Percentiles rank a stretch among this genome's conserved stretches.
Evolutionary conservation across 1,284 basidiomycete genomes (phyloP).

Genomic region (Hemileia vastatrix): DNA sequence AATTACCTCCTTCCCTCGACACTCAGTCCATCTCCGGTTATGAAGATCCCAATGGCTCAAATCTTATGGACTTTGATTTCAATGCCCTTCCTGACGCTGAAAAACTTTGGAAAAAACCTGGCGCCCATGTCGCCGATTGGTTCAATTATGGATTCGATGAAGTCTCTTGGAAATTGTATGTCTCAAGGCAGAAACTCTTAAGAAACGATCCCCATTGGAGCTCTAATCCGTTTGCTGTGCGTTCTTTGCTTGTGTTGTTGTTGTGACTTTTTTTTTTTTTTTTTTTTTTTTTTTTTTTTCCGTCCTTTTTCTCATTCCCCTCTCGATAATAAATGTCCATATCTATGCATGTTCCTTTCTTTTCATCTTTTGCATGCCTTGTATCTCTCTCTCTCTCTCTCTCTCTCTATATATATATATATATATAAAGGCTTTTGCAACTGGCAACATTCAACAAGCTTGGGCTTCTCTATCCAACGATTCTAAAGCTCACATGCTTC

Average conservation of each 20-base stretch:
- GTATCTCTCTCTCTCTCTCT: too few relatives aligned
- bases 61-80: constrained; percentile 62
- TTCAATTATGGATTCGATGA: constrained; percentile 99
- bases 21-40: constrained; percentile 18
- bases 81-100: constrained; percentile 54
- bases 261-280: too few relatives aligned
- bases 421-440: constrained; percentile 22
- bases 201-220: constrained; percentile 10
- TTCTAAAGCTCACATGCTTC: constrained; percentile 21
- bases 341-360: too few relatives aligned
- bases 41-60: constrained; percentile 18
- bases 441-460: constrained; percentile 18
- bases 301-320: too few relatives aligned
- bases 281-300: too few relatives aligned
- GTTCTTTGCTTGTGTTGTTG: too few relatives aligned
- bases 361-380: too few relatives aligned
- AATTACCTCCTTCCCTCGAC: too few relatives aligned
- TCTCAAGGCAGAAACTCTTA: constrained; percentile 56
- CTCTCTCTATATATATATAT: too few relatives aligned
- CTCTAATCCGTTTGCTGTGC: constrained; percentile 20
- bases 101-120: constrained; percentile 86
- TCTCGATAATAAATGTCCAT: too few relatives aligned
- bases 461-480: constrained; percentile 13
- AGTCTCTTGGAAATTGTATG: constrained; percentile 84
- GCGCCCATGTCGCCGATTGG: constrained; percentile 90